These are phyloP conservation scores for Erythrophleum ivorense DNA, from an alignment of 331 rosid species.

Conservation along the genomic window DNA sequence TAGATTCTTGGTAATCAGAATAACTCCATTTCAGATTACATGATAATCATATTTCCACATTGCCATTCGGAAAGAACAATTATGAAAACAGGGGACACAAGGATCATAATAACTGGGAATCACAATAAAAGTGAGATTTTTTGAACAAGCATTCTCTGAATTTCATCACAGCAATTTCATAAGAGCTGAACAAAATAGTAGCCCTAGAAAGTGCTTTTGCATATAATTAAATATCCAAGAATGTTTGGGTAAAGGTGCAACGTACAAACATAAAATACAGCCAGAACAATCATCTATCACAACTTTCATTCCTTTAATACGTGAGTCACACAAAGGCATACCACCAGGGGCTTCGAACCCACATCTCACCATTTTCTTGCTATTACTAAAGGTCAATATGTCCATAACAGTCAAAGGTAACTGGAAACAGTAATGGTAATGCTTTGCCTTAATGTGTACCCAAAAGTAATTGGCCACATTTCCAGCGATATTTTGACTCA, in stretches of 20 bases:
- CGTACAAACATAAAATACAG: background rate
- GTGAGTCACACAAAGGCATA: background rate
- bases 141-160: background rate
- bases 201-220: background rate
- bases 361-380: background rate
- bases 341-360: background rate
- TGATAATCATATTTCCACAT: background rate
- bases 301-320: background rate
- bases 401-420: background rate
- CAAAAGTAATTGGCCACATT: background rate
- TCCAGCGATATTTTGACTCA: constrained; percentile 25
- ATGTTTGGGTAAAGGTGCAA: background rate
- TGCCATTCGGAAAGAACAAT: background rate
- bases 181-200: background rate
- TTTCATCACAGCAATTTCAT: background rate
- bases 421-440: background rate
- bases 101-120: background rate
- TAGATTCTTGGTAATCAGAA: constrained; percentile 11
- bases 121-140: background rate
- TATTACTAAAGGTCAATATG: background rate
- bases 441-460: background rate
- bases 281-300: background rate
- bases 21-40: constrained; percentile 25
- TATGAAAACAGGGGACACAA: background rate
- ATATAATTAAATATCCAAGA: background rate